These are phyloP conservation scores for Fusarium pseudograminearum DNA, from an alignment of 2,329 filamentous ascomycete species.

Conservation along the genomic window DNA sequence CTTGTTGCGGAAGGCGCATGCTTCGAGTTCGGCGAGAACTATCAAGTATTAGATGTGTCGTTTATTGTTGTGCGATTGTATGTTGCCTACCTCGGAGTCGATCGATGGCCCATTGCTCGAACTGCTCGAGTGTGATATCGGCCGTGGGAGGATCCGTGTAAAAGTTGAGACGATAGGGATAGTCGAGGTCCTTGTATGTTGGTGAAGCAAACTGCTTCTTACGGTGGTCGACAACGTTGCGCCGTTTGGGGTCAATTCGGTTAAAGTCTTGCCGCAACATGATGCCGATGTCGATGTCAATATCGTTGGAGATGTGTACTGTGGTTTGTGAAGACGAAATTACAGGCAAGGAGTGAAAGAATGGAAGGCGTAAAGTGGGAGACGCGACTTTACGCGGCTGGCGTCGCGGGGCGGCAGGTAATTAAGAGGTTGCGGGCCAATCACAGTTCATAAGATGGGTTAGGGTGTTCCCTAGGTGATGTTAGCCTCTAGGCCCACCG, in stretches of 20 bases:
- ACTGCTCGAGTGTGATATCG: slow-evolving; percentile 96
- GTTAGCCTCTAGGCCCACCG: background rate
- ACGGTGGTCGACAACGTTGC: slow-evolving; percentile 80
- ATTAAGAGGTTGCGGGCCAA: slow-evolving; percentile 43
- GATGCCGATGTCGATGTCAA: slow-evolving; percentile 29
- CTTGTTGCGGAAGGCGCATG: slow-evolving; percentile 95
- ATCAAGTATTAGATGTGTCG: slow-evolving; percentile 25
- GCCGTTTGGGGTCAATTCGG: slow-evolving; percentile 76
- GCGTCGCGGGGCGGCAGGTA: slow-evolving; percentile 41
- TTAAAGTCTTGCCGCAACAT: slow-evolving; percentile 66
- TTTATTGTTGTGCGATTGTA: fast-evolving
- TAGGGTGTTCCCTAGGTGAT: slow-evolving; percentile 19
- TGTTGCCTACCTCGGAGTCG: slow-evolving; percentile 76
- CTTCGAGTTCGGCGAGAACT: slow-evolving; percentile 91
- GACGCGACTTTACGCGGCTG: slow-evolving; percentile 53
- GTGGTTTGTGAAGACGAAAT: slow-evolving; percentile 22
- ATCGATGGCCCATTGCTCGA: slow-evolving; percentile 98
- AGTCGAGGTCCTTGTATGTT: slow-evolving; percentile 80
- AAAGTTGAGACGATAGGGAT: slow-evolving; percentile 90
- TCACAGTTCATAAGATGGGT: slow-evolving; percentile 11
- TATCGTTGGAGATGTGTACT: slow-evolving; percentile 4
- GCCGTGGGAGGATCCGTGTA: slow-evolving; percentile 89
- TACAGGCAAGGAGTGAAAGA: slow-evolving; percentile 27
- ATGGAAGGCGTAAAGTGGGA: slow-evolving; percentile 39
- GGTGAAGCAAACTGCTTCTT: slow-evolving; percentile 88